phyloP scores from a whole-genome alignment of 2,329 filamentous ascomycete species.

The Calonectria hawksworthii region DNA sequence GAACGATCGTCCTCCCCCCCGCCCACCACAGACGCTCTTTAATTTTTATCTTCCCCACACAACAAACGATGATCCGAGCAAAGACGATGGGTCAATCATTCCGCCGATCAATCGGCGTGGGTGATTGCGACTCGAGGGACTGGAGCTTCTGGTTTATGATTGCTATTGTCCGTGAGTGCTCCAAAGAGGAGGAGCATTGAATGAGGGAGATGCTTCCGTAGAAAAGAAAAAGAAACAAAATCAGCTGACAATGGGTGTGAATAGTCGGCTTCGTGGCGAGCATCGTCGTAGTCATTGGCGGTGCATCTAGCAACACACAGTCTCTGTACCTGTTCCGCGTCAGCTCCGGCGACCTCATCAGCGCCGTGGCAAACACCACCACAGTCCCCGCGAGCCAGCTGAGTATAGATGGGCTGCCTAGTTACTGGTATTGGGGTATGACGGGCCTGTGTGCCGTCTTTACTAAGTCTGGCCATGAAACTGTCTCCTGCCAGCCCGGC shows the following conservation, averaged over 20 bases:
- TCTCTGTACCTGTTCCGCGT: constrained; percentile 35
- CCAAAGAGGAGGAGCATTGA: neutral
- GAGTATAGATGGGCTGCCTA: constrained; percentile 24
- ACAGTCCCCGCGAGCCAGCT: constrained; percentile 15
- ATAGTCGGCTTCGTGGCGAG: constrained; percentile 31
- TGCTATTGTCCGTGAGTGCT: constrained; percentile 26
- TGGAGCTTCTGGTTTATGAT: constrained; percentile 34
- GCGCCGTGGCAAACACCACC: constrained; percentile 27
- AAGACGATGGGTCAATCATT: constrained; percentile 17
- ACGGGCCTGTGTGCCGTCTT: constrained; percentile 26
- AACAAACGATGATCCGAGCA: constrained; percentile 1
- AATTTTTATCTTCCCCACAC: neutral
- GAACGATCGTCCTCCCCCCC: neutral
- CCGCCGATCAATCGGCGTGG: constrained; percentile 24
- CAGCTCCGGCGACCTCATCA: constrained; percentile 26
- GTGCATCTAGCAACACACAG: constrained; percentile 25
- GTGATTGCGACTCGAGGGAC: constrained; percentile 31
- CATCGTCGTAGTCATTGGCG: constrained; percentile 28
- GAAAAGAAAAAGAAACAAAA: neutral
- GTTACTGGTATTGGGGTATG: constrained; percentile 36
- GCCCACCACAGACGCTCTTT: neutral
- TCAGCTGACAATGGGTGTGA: neutral
- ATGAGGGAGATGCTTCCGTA: neutral
- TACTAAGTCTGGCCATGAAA: neutral
- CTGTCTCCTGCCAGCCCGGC: constrained; percentile 18